Percentiles rank a stretch among this genome's conserved stretches.
Evolutionary conservation across 768 basidiomycete species (phyloP).

Genomic region (Mycena pura): DNA sequence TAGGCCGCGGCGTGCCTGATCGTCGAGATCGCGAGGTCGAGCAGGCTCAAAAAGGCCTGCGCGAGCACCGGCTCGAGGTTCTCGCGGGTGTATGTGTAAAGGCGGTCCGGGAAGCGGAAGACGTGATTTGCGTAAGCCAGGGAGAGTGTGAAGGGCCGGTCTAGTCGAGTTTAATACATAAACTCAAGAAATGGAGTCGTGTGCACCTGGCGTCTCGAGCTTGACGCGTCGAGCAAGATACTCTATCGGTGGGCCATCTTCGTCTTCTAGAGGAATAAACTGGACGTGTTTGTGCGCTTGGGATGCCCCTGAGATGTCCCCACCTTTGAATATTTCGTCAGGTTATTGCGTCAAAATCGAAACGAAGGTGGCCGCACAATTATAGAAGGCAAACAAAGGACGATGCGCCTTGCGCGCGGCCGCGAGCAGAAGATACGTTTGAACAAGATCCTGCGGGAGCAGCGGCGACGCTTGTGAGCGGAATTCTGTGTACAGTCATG

Average conservation of each 20-base stretch:
- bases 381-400: slow-evolving; percentile 85
- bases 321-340: slow-evolving; percentile 53
- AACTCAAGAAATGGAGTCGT: not conserved
- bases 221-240: slow-evolving; percentile 61
- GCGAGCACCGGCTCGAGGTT: slow-evolving; percentile 61
- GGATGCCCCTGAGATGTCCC: slow-evolving; percentile 82
- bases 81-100: slow-evolving; percentile 44
- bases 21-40: slow-evolving; percentile 80
- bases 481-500: slow-evolving; percentile 56
- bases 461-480: slow-evolving; percentile 82
- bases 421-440: slow-evolving; percentile 74
- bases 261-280: slow-evolving; percentile 68
- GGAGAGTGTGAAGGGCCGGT: slow-evolving; percentile 72
- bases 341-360: not conserved
- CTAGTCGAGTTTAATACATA: slow-evolving; percentile 41
- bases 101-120: slow-evolving; percentile 60
- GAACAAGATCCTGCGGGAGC: slow-evolving; percentile 77
- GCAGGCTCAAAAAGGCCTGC: slow-evolving; percentile 69
- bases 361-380: slow-evolving; percentile 61
- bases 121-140: slow-evolving; percentile 87
- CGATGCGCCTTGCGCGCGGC: slow-evolving; percentile 69
- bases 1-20: slow-evolving; percentile 71
- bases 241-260: slow-evolving; percentile 80
- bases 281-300: slow-evolving; percentile 94
- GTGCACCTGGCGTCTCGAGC: slow-evolving; percentile 65